Evolutionary conservation across 306 rosid genomes (phyloP).

Genomic region (Macrotyloma uniflorum): DNA sequence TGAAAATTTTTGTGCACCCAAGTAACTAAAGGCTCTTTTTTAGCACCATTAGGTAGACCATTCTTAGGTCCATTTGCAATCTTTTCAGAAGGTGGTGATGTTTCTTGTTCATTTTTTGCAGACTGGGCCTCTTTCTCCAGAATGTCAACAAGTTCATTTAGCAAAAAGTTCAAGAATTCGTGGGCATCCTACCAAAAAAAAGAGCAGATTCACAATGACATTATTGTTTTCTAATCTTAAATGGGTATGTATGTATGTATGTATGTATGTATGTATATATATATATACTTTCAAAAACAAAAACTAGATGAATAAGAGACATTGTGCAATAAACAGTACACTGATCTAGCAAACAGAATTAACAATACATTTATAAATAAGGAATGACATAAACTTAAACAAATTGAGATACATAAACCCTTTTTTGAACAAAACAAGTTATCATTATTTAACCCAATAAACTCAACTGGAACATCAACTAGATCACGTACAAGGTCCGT

Average conservation of each 20-base stretch:
- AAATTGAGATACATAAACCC: not conserved
- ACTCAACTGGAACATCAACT: too few relatives aligned
- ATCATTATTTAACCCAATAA: too few relatives aligned
- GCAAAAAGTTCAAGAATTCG: constrained; percentile 89
- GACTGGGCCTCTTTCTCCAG: constrained; percentile 88
- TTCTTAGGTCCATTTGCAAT: constrained; percentile 65
- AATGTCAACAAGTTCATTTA: constrained; percentile 90
- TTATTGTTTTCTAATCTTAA: not conserved
- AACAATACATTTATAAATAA: constrained; percentile 5
- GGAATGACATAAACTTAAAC: constrained; percentile 26
- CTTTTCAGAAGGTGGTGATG: constrained; percentile 66
- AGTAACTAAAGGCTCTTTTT: constrained; percentile 79
- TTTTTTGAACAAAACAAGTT: too few relatives aligned
- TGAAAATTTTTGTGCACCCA: constrained; percentile 97
- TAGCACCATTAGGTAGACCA: constrained; percentile 63
- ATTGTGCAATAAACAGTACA: not conserved
- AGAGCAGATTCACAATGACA: not conserved
- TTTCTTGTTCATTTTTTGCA: constrained; percentile 67
- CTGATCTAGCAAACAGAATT: not conserved
- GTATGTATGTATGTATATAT: too few relatives aligned
- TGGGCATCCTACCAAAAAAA: constrained; percentile 79
- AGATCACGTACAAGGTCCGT: too few relatives aligned
- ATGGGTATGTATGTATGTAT: not conserved
- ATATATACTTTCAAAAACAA: not conserved
- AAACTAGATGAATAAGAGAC: not conserved